Conservation (phyloP, 106 monocot genomes). For the Allium sativum region DNA sequence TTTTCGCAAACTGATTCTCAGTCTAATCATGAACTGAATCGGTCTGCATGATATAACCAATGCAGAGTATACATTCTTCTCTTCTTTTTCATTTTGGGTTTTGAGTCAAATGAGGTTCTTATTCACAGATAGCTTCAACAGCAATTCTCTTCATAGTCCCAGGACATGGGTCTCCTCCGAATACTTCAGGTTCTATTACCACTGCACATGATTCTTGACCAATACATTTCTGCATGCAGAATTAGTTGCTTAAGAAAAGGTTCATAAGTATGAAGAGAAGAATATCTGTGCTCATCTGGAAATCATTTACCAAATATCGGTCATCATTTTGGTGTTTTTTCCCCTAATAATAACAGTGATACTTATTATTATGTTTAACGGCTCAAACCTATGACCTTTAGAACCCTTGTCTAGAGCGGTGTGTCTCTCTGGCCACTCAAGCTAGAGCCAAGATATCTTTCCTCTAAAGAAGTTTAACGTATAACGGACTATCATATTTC, state of each 20-base stretch:
- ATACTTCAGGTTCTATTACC: constrained; percentile 4
- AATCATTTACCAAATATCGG: background rate
- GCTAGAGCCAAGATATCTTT: too few relatives aligned
- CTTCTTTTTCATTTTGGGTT: background rate
- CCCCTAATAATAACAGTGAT: background rate
- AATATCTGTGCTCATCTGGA: background rate
- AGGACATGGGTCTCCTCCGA: constrained; percentile 9
- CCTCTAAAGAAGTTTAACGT: too few relatives aligned
- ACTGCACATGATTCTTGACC: constrained; percentile 9
- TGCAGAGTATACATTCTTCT: background rate
- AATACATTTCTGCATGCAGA: constrained; percentile 10
- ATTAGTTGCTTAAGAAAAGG: too few relatives aligned
- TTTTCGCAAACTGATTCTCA: background rate
- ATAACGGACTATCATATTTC: too few relatives aligned
- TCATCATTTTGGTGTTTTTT: background rate
- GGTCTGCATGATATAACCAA: background rate
- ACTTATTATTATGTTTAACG: background rate
- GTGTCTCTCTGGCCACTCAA: too few relatives aligned
- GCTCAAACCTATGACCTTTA: too few relatives aligned
- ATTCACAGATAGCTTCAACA: constrained; percentile 8
- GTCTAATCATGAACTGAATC: background rate
- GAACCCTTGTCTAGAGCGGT: too few relatives aligned
- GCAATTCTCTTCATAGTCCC: constrained; percentile 6
- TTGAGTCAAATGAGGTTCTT: background rate
- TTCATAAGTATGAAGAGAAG: too few relatives aligned